Conservation (phyloP, 169 alveolate species). For the Cystoisospora suis region DNA sequence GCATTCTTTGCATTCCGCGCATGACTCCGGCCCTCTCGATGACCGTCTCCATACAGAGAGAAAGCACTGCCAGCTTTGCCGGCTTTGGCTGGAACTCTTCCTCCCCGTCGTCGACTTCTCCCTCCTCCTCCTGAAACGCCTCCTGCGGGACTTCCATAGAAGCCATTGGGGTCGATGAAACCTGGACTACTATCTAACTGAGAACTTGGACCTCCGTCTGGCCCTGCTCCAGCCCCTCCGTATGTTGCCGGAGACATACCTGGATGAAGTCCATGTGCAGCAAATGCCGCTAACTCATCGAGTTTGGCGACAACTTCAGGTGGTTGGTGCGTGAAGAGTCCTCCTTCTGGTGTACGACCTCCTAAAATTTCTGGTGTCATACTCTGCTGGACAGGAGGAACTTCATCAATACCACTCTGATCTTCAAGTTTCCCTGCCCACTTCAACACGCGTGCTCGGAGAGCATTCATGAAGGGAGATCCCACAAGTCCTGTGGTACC, state of each 20-base stretch:
- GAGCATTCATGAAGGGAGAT: constrained; percentile 25
- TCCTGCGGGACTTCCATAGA: too few relatives aligned
- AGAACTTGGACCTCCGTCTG: too few relatives aligned
- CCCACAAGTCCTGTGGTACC: background rate
- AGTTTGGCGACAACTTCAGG: background rate
- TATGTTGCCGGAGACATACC: too few relatives aligned
- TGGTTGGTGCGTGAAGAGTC: background rate
- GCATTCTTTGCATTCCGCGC: too few relatives aligned
- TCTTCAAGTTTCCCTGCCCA: constrained; percentile 1
- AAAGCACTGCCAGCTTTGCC: background rate
- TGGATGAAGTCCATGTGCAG: background rate
- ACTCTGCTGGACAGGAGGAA: constrained; percentile 16
- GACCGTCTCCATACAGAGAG: too few relatives aligned
- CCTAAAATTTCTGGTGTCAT: constrained; percentile 3
- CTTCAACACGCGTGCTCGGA: constrained; percentile 34
- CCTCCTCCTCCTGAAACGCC: background rate
- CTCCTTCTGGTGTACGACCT: constrained; percentile 1
- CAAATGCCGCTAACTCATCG: background rate
- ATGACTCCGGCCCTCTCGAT: too few relatives aligned
- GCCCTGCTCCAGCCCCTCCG: background rate
- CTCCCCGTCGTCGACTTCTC: background rate
- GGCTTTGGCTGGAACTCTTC: background rate
- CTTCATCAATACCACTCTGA: background rate
- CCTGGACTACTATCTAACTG: too few relatives aligned
- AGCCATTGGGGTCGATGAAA: too few relatives aligned